phyloP scores from a whole-genome alignment of 2,329 filamentous ascomycete genomes.

The Biscogniauxia marginata region DNA sequence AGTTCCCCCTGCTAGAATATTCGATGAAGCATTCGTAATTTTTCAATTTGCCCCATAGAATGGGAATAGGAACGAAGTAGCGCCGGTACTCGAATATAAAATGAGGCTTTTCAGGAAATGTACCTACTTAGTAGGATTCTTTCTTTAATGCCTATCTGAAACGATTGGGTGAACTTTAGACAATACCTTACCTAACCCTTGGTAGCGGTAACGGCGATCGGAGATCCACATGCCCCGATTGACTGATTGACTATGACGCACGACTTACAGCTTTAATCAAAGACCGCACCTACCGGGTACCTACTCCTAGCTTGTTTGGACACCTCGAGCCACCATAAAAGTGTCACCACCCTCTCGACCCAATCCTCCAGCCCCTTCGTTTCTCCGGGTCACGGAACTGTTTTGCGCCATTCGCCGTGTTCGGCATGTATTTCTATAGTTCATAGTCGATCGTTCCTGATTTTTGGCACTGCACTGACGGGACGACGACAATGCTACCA shows the following conservation, averaged over 20 bases:
- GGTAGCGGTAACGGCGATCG: slow-evolving; percentile 13
- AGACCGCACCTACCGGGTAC: background rate
- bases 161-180: background rate
- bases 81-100: background rate
- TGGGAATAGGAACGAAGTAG: background rate
- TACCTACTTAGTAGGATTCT: background rate
- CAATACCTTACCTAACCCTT: slow-evolving; percentile 5
- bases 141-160: background rate
- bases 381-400: too few relatives aligned
- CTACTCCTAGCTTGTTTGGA: background rate
- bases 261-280: background rate
- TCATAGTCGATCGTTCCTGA: slow-evolving; percentile 4
- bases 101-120: background rate
- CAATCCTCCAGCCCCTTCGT: too few relatives aligned
- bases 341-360: too few relatives aligned
- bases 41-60: background rate
- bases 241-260: background rate
- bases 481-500: slow-evolving; percentile 20
- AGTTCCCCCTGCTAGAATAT: background rate
- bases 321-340: too few relatives aligned
- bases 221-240: background rate
- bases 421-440: too few relatives aligned
- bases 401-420: too few relatives aligned
- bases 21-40: slow-evolving; percentile 4
- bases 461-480: slow-evolving; percentile 16